These are phyloP conservation scores for Flaveria ramosissima DNA, from an alignment of 129 eudicot species.

Conservation along the genomic window DNA sequence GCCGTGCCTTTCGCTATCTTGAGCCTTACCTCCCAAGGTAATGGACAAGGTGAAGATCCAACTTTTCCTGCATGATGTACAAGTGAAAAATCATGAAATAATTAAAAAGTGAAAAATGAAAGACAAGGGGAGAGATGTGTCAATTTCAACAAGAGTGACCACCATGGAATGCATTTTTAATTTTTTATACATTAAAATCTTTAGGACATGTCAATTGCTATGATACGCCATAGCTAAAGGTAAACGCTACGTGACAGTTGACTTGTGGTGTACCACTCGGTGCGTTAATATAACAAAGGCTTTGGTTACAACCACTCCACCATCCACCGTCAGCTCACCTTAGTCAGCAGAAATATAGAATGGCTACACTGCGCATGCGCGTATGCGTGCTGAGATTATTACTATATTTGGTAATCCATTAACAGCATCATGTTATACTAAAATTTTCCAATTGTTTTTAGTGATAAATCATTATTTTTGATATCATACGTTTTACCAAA, in stretches of 20 bases:
- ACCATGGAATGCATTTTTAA: not conserved
- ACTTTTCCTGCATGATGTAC: conserved; percentile 60
- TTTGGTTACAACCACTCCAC: conserved; percentile 75
- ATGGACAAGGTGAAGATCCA: conserved; percentile 87
- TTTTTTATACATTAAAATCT: not conserved
- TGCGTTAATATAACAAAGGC: conserved; percentile 39
- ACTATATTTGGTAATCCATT: conserved; percentile 10
- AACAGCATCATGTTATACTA: not conserved
- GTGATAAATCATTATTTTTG: not conserved
- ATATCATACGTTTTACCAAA: not conserved
- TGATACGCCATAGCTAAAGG: conserved; percentile 36
- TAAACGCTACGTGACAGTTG: conserved; percentile 49
- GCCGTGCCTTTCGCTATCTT: conserved; percentile 94
- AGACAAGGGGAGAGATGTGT: conserved; percentile 23
- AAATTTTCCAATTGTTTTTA: conserved; percentile 7
- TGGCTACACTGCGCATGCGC: conserved; percentile 39
- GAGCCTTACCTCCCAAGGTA: conserved; percentile 89
- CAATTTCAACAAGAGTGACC: conserved; percentile 47
- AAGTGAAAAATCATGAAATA: not conserved
- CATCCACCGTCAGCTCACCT: conserved; percentile 43
- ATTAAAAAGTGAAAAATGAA: conserved; percentile 9
- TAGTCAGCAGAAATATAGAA: conserved; percentile 17
- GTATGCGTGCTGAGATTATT: conserved; percentile 21
- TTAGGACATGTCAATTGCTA: conserved; percentile 35
- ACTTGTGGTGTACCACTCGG: conserved; percentile 39